Conservation (phyloP, 306 rosid genomes). For the Alnus rubra region DNA sequence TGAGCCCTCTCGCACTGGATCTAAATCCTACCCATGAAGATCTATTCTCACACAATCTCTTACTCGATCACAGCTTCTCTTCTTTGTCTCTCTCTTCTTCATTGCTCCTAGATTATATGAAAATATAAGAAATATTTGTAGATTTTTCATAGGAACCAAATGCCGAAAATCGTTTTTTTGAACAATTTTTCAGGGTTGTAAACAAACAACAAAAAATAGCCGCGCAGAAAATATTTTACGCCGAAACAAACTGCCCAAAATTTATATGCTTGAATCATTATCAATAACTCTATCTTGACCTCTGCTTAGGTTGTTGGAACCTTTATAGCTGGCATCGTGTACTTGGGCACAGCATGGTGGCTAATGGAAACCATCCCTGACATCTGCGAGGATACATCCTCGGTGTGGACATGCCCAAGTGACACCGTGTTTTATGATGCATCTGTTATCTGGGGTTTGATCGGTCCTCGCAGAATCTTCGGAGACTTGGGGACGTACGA, state of each 20-base stretch:
- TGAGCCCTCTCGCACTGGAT: too few species aligned
- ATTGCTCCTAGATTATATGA: too few species aligned
- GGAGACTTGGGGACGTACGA: conserved; percentile 62
- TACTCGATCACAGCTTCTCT: too few species aligned
- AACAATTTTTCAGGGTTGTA: too few species aligned
- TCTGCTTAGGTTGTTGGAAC: conserved; percentile 70
- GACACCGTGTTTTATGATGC: conserved; percentile 93
- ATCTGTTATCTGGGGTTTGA: conserved; percentile 88
- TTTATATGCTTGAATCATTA: not conserved
- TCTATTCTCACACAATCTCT: too few species aligned
- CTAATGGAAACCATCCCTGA: conserved; percentile 78
- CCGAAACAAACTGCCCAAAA: not conserved
- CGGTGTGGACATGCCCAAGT: conserved; percentile 80
- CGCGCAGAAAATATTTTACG: too few species aligned
- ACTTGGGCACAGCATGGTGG: conserved; percentile 92
- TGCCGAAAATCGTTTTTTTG: too few species aligned
- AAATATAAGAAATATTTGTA: too few species aligned
- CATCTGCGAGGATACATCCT: conserved; percentile 74
- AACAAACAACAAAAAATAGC: too few species aligned
- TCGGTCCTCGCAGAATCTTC: conserved; percentile 79
- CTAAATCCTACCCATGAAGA: too few species aligned
- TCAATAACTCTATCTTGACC: not conserved
- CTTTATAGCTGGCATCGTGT: conserved; percentile 57
- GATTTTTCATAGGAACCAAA: too few species aligned
- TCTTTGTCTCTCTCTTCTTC: too few species aligned